Percentiles rank a stretch among this genome's conserved stretches.
phyloP scores from a whole-genome alignment of 768 basidiomycete genomes.

The Clavulina sp. region DNA sequence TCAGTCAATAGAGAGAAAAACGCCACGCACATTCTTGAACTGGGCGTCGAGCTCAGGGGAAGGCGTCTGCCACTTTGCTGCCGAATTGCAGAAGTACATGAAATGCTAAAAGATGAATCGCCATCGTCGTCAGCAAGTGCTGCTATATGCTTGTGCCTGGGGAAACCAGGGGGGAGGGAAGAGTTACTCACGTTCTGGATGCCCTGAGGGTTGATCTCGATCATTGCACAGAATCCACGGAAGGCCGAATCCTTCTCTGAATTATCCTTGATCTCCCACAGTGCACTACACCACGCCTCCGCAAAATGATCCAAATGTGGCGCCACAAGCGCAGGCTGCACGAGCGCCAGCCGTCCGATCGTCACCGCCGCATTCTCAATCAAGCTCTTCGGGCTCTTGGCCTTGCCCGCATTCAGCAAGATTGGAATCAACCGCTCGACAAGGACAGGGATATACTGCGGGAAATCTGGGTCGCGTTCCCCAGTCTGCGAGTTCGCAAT shows the following conservation, averaged over 20 bases:
- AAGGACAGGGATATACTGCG: constrained; percentile 76
- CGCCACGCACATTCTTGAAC: constrained; percentile 37
- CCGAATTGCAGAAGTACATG: constrained; percentile 96
- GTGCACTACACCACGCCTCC: constrained; percentile 89
- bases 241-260: constrained; percentile 99
- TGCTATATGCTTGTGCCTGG: too few species aligned
- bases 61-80: constrained; percentile 87
- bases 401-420: constrained; percentile 72
- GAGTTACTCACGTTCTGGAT: constrained; percentile 59
- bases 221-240: constrained; percentile 88
- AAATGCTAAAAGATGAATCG: constrained; percentile 40
- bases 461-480: constrained; percentile 68
- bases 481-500: constrained; percentile 32
- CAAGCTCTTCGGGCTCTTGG: constrained; percentile 81
- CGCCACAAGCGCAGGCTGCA: constrained; percentile 77
- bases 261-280: constrained; percentile 97
- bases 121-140: constrained; percentile 18
- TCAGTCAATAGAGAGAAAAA: not conserved
- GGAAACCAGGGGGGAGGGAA: not conserved
- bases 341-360: constrained; percentile 87
- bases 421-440: constrained; percentile 86
- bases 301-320: constrained; percentile 82
- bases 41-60: constrained; percentile 82
- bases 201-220: constrained; percentile 85
- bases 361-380: constrained; percentile 98